Evolutionary conservation across 768 basidiomycete genomes (phyloP), one percentile per base, ranked within the genome.

Genomic region (Xerocomus spinulosus): DNA sequence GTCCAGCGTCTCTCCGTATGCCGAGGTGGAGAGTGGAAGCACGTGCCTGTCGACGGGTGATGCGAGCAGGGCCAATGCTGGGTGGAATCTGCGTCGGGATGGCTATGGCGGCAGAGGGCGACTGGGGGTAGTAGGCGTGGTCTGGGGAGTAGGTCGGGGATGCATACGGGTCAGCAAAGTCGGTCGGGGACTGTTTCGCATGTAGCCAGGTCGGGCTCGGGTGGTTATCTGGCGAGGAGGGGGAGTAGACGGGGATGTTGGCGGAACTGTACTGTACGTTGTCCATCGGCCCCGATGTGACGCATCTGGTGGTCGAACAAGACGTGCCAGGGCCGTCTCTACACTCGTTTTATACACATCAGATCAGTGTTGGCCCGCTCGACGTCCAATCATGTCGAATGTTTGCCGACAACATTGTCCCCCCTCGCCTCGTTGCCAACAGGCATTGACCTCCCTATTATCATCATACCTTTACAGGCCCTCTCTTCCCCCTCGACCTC

Each of bases 1-100:
- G 42, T 42, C 49, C 58, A 56, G 36, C 57, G 51, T 68, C 69
- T 28, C 68, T 49, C 48, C 67, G 49, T 42, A 62, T 61, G 14
- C 62, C 66, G 10, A 68, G 63, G 53, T 69, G 65, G 54, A 67
- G 62, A 20, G 65, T 50, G 35, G 62, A 58, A 18, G 61, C 63
- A 57, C 69, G 69, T 62, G 65, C 68, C 54, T 74, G 75, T 33
- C 76, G 68, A 34, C 80, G 74, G 33, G 73, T 73, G 42, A 70
- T 65, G 50, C 81, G 76, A 51, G 68, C 66, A 39, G 81, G 79
- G 0, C 80, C 81, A 51, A 79, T 73, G 66, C 71, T 78, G 25
- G 77, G 67, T 12, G 76, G 68, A 32, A 78, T 66, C 64, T 78
- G 78, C 3, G 64, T 46, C 30, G 57, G 49, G 42, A 74, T 69